Percentiles rank a stretch among this genome's conserved stretches.
These are phyloP conservation scores for Mantamonas sphyraenae DNA, from an alignment of 78 protist species.

Conservation along the genomic window DNA sequence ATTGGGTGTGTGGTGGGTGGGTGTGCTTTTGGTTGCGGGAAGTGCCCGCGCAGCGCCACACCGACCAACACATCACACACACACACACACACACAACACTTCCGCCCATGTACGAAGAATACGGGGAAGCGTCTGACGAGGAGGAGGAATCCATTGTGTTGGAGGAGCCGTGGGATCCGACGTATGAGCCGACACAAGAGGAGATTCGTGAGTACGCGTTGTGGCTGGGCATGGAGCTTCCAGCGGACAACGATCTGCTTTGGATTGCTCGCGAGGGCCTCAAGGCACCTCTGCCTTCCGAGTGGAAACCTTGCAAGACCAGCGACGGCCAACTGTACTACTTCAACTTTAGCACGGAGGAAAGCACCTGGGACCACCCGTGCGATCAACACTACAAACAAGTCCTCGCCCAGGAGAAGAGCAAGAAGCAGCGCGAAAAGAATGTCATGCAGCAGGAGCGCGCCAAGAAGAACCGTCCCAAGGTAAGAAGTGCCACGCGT, in stretches of 20 bases:
- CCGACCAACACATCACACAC: too few species aligned
- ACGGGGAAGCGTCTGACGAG: too few species aligned
- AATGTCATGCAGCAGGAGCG: background rate
- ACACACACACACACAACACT: too few species aligned
- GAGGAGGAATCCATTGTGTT: too few species aligned
- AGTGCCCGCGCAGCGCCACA: too few species aligned
- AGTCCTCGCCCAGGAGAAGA: slow-evolving; percentile 9
- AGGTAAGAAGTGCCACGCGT: too few species aligned
- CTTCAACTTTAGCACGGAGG: slow-evolving; percentile 12
- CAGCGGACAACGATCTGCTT: slow-evolving; percentile 5
- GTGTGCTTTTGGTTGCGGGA: too few species aligned
- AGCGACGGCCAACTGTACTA: slow-evolving; percentile 4
- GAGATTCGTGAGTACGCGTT: slow-evolving; percentile 8
- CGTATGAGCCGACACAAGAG: background rate
- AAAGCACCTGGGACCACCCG: slow-evolving; percentile 38
- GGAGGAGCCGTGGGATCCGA: too few species aligned
- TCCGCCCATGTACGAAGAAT: too few species aligned
- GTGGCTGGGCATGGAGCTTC: slow-evolving; percentile 9
- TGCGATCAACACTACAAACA: slow-evolving; percentile 15
- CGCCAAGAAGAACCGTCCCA: background rate
- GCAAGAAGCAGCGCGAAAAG: slow-evolving; percentile 5
- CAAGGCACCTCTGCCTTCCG: slow-evolving; percentile 13
- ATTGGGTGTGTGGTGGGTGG: too few species aligned
- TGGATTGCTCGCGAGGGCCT: slow-evolving; percentile 30
- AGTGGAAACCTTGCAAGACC: slow-evolving; percentile 19